Evolutionary conservation across 345 rosid genomes (phyloP).

Genomic region (Eutrema yunnanense): DNA sequence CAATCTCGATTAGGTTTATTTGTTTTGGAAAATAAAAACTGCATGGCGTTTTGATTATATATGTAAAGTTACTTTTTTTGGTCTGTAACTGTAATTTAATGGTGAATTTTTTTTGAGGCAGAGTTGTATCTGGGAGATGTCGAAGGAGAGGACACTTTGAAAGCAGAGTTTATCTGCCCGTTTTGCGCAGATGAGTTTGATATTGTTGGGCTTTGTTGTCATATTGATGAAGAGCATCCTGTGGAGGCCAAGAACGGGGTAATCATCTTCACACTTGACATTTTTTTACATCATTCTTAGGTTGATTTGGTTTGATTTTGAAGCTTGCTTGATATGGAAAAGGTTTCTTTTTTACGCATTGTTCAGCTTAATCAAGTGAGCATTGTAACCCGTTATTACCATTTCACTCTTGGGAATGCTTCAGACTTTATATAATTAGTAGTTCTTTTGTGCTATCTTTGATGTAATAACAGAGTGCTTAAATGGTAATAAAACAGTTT

Average conservation of each 20-base stretch:
- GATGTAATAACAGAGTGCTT: neutral
- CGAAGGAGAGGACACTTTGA: conserved; percentile 71
- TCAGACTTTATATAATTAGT: neutral
- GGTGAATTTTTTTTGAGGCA: conserved; percentile 1
- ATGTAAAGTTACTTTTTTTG: neutral
- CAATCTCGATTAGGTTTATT: conserved; percentile 22
- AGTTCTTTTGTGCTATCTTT: neutral
- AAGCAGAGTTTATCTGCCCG: conserved; percentile 67
- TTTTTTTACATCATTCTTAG: neutral
- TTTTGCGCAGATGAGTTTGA: conserved; percentile 84
- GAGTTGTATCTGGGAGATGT: conserved; percentile 53
- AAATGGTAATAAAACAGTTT: neutral
- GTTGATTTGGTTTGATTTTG: neutral
- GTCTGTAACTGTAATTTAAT: neutral
- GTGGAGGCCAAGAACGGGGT: conserved; percentile 86
- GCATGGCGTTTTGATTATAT: neutral
- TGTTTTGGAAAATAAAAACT: neutral
- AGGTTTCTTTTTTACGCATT: neutral
- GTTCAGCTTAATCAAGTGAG: neutral
- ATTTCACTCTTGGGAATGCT: neutral
- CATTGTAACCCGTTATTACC: neutral
- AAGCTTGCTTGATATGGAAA: neutral
- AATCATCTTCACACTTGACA: conserved; percentile 13
- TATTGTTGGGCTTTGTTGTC: conserved; percentile 86
- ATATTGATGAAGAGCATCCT: conserved; percentile 84